Conservation (phyloP, 352 stramenopile species). For the Phytopythium montanum region DNA sequence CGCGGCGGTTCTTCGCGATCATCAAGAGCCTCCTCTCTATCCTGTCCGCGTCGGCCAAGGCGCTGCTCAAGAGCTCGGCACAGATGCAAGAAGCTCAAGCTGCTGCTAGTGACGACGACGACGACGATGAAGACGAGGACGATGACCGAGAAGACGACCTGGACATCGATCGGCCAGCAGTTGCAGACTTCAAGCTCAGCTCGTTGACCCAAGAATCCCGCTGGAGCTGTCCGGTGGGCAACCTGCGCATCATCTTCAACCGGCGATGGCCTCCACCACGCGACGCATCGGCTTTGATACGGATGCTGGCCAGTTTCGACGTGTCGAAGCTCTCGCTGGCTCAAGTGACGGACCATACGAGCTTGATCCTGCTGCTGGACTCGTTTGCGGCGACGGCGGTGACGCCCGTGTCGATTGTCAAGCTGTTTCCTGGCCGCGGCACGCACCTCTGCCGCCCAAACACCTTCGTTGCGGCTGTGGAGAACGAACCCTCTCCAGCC, state of each 20-base stretch:
- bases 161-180: conserved; percentile 13
- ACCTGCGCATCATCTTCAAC: conserved; percentile 42
- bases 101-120: not conserved
- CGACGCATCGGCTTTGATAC: conserved; percentile 43
- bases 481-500: not conserved
- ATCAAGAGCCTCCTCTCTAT: conserved; percentile 58
- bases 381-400: conserved; percentile 72
- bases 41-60: conserved; percentile 32
- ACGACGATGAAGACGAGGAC: conserved; percentile 15
- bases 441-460: conserved; percentile 52
- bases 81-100: not conserved
- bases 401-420: conserved; percentile 65
- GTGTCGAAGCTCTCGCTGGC: conserved; percentile 29
- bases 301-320: conserved; percentile 35
- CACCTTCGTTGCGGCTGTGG: conserved; percentile 36
- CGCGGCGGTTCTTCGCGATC: conserved; percentile 73
- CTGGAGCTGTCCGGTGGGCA: conserved; percentile 46
- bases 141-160: conserved; percentile 27
- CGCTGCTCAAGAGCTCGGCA: conserved; percentile 8
- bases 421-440: conserved; percentile 51
- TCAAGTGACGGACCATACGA: conserved; percentile 60
- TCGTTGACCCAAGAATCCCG: conserved; percentile 36
- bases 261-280: conserved; percentile 57
- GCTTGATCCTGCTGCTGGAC: conserved; percentile 74
- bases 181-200: conserved; percentile 33